phyloP scores from a whole-genome alignment of 1,139 yeast genomes.

The Hyphopichia wangnamkhiaoensis region DNA sequence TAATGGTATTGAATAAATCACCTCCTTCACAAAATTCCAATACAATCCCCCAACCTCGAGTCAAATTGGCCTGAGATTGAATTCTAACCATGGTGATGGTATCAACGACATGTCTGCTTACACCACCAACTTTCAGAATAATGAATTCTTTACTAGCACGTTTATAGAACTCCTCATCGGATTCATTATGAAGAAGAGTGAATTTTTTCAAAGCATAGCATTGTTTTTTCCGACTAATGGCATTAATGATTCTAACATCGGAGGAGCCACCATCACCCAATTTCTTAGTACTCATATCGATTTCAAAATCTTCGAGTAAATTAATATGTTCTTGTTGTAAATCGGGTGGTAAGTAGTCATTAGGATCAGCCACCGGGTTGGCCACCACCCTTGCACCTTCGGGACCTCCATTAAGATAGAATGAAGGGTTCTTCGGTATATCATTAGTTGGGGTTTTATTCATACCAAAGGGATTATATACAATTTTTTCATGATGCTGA shows the following conservation, averaged over 20 bases:
- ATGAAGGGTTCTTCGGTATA: constrained; percentile 40
- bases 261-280: constrained; percentile 77
- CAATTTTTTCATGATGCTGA: constrained; percentile 35
- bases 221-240: constrained; percentile 40
- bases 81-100: constrained; percentile 58
- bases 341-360: constrained; percentile 58
- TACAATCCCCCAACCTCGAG: constrained; percentile 77
- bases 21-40: constrained; percentile 65
- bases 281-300: constrained; percentile 48
- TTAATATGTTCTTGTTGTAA: constrained; percentile 52
- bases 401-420: constrained; percentile 39
- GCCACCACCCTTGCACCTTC: constrained; percentile 50
- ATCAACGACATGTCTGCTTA: constrained; percentile 58
- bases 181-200: constrained; percentile 58
- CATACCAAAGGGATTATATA: constrained; percentile 49
- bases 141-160: constrained; percentile 66
- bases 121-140: constrained; percentile 53
- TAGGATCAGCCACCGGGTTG: constrained; percentile 70
- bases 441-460: constrained; percentile 39
- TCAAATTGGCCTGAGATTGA: constrained; percentile 53
- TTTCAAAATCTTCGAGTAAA: constrained; percentile 59
- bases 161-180: constrained; percentile 64
- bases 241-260: constrained; percentile 56
- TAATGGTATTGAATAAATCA: constrained; percentile 48
- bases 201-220: constrained; percentile 65